Evolutionary conservation across 164 flowering plant genomes (phyloP), one percentile per base, ranked within the genome.

Genomic region (Akebia trifoliata): DNA sequence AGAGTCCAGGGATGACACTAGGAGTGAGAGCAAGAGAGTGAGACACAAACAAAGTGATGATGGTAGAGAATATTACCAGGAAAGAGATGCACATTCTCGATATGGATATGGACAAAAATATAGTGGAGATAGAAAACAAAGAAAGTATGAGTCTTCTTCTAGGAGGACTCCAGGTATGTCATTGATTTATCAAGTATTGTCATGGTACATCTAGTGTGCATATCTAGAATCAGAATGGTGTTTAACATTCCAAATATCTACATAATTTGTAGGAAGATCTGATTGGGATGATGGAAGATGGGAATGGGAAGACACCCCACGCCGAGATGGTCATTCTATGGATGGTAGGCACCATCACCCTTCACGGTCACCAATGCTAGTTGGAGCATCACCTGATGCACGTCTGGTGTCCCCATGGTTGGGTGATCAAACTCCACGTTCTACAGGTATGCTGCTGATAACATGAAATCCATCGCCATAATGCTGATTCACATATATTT

Each of bases 211-310:
- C 8, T 46, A 6, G 6, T 9, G 35, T 46, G 3, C n/a, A 22
- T 48, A 21, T 28, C n/a, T 21, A 43, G 17, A n/a, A 21, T 31
- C 17, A 39, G 4, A 15, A 1, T 32, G 11, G 12, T 32, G 15
- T 31, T 44, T 20, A 36, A 36, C 18, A 28, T 59, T 17, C 2
- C 5, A 4, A 35, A 32, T 51, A 20, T n/a, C 17, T 30, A 32
- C 3, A 35, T 18, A 22, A 58, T 21, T 52, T 74, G 61, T 79
- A 81, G 87, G 82, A 22, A 77, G 85, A 66, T 84, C 91, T 63
- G 91, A 83, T 20, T 86, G 98, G 92, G 96, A 84, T 73, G 87
- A 83, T 78, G 96, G 95, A 17, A 75, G 80, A 70, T 88, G 88
- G 88, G 97, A 88, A 68, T 88, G 95, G 96, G 86, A 83, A 67